phyloP scores from a whole-genome alignment of 2,329 filamentous ascomycete genomes.

The Cordyceps farinosa region DNA sequence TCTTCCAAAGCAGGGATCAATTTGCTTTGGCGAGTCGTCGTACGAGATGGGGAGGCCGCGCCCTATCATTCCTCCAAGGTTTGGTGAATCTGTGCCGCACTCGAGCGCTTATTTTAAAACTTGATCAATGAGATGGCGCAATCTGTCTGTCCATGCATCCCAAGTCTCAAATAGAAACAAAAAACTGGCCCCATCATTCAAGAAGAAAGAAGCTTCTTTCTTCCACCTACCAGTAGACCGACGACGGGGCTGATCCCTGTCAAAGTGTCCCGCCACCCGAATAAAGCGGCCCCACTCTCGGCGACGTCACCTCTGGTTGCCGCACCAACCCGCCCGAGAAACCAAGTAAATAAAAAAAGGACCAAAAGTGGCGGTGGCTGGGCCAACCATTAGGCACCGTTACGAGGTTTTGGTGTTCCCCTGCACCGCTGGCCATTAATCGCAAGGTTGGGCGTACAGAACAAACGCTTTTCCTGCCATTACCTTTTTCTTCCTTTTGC shows the following conservation, averaged over 20 bases:
- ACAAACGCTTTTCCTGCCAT: neutral
- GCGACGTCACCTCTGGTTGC: slow-evolving; percentile 22
- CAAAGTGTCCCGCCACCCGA: slow-evolving; percentile 3
- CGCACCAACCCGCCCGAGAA: slow-evolving; percentile 24
- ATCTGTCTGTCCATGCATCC: too few species aligned
- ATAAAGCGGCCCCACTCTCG: slow-evolving; percentile 6
- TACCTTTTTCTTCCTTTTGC: neutral
- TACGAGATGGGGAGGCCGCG: too few species aligned
- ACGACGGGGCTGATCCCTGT: neutral
- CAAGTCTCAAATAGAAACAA: too few species aligned
- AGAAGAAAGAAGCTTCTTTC: neutral
- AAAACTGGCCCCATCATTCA: neutral
- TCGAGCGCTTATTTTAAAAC: too few species aligned
- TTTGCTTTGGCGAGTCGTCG: too few species aligned
- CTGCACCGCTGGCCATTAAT: neutral
- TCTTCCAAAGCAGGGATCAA: too few species aligned
- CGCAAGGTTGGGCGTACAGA: slow-evolving; percentile 5
- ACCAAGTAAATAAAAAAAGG: slow-evolving; percentile 26
- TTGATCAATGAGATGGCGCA: too few species aligned
- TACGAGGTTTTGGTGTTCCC: neutral
- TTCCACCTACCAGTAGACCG: too few species aligned
- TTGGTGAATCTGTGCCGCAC: too few species aligned
- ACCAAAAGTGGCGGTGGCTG: slow-evolving; percentile 29
- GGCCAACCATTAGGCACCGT: slow-evolving; percentile 25
- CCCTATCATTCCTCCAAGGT: too few species aligned